These are phyloP conservation scores for Ceratobasidium sp. DNA, from an alignment of 1,284 basidiomycete species.

Conservation along the genomic window DNA sequence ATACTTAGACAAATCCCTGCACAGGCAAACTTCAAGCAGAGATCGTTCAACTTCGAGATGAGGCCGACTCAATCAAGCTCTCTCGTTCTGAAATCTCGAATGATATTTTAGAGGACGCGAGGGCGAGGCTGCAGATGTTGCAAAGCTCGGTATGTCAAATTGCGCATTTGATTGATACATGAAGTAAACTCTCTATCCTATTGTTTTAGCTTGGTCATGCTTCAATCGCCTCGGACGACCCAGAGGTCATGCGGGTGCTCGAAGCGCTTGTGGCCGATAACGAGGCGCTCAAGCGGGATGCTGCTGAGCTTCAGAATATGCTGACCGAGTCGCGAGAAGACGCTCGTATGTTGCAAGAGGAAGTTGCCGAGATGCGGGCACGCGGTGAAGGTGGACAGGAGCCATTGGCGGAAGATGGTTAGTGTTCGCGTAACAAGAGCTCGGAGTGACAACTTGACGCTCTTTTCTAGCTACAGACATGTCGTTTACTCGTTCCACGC, in stretches of 20 bases:
- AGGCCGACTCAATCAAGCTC: constrained; percentile 68
- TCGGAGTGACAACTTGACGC: not conserved
- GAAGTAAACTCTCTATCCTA: not conserved
- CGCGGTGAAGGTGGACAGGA: constrained; percentile 45
- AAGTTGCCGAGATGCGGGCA: constrained; percentile 73
- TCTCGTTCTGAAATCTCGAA: constrained; percentile 72
- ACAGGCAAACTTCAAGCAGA: constrained; percentile 77
- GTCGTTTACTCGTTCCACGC: constrained; percentile 32
- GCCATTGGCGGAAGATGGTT: constrained; percentile 30
- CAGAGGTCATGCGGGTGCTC: constrained; percentile 70
- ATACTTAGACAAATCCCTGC: not conserved
- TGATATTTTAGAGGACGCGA: constrained; percentile 73
- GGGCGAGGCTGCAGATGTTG: constrained; percentile 66
- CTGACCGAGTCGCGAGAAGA: constrained; percentile 81
- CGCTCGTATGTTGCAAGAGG: constrained; percentile 67
- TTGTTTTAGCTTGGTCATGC: constrained; percentile 21
- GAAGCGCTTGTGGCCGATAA: constrained; percentile 85
- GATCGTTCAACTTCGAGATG: constrained; percentile 60
- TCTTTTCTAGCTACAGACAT: constrained; percentile 18
- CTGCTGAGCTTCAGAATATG: constrained; percentile 75
- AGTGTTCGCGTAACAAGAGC: not conserved
- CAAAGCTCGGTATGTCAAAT: constrained; percentile 51
- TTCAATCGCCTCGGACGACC: constrained; percentile 51
- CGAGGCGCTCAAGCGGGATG: constrained; percentile 79
- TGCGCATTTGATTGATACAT: constrained; percentile 46